A percentile compares a stretch with the other conserved stretches of the same genome.
These are phyloP conservation scores for Cephaloascus fragrans DNA, from an alignment of 805 yeast species.

Conservation along the genomic window DNA sequence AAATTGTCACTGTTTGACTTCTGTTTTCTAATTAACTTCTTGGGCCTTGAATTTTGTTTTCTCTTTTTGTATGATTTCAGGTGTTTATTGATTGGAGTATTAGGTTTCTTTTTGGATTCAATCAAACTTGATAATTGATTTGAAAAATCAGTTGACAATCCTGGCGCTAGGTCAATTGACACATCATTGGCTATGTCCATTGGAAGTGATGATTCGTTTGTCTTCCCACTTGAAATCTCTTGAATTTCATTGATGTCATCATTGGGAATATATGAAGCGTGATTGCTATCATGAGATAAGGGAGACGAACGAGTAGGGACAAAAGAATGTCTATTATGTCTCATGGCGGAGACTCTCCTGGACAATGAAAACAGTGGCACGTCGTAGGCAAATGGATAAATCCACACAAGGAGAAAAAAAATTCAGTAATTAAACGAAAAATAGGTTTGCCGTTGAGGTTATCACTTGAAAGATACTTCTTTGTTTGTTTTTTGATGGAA, in stretches of 20 bases:
- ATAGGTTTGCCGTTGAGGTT: too few relatives aligned
- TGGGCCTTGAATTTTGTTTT: neutral
- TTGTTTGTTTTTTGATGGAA: too few relatives aligned
- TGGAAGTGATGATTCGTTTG: too few relatives aligned
- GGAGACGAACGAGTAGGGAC: constrained; percentile 1
- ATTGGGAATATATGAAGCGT: neutral
- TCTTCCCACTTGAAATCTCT: too few relatives aligned
- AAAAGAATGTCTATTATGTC: neutral
- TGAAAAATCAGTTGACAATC: neutral
- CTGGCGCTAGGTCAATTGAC: neutral
- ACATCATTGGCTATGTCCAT: neutral
- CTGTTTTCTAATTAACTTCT: neutral
- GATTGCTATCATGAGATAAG: neutral
- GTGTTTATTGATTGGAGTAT: neutral
- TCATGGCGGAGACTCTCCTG: neutral
- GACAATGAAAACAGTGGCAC: too few relatives aligned
- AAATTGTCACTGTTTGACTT: neutral
- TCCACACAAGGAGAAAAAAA: too few relatives aligned
- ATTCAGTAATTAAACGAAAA: too few relatives aligned
- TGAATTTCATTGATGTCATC: too few relatives aligned
- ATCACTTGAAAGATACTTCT: too few relatives aligned
- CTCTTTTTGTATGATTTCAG: neutral
- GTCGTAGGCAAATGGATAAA: too few relatives aligned
- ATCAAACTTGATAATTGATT: too few relatives aligned
- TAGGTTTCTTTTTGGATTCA: too few relatives aligned